These are phyloP conservation scores for Funneliformis caledonium DNA, from an alignment of 371 early-diverging fungal genomes.

Conservation along the genomic window DNA sequence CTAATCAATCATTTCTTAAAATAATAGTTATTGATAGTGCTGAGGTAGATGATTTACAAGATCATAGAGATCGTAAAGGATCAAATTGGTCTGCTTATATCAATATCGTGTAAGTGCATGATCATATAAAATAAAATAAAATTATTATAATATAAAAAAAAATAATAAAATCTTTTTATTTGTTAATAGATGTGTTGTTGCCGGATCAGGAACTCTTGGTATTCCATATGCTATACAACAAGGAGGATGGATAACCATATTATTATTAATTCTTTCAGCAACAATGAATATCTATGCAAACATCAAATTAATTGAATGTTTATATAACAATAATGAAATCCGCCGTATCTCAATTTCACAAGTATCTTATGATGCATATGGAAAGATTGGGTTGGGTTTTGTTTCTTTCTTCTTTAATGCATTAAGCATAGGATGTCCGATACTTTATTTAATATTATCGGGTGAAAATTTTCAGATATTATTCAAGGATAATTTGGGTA, in stretches of 20 bases:
- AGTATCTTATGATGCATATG: conserved; percentile 51
- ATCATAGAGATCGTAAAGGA: conserved; percentile 5
- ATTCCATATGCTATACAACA: conserved; percentile 38
- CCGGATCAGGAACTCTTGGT: conserved; percentile 42
- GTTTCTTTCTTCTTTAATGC: conserved; percentile 61
- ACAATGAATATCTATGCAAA: conserved; percentile 35
- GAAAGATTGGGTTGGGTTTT: conserved; percentile 45
- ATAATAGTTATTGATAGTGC: not conserved
- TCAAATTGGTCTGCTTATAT: conserved; percentile 33
- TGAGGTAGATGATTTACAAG: not conserved
- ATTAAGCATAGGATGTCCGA: conserved; percentile 64
- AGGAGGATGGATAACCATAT: conserved; percentile 42
- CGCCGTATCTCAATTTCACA: conserved; percentile 46
- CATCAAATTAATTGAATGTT: conserved; percentile 40
- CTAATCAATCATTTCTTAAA: not conserved
- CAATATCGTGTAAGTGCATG: conserved; percentile 26
- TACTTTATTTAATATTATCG: conserved; percentile 61
- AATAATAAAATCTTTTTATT: not conserved
- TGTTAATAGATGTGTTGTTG: conserved; percentile 37
- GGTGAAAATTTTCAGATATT: conserved; percentile 54
- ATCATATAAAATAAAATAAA: not conserved
- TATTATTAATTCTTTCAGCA: conserved; percentile 25
- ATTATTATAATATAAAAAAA: not conserved
- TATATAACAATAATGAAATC: conserved; percentile 22
- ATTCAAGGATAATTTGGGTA: conserved; percentile 15